Base-by-base conservation (phyloP, 495 filamentous ascomycete genomes). In the Penicillium diatomitis region DNA sequence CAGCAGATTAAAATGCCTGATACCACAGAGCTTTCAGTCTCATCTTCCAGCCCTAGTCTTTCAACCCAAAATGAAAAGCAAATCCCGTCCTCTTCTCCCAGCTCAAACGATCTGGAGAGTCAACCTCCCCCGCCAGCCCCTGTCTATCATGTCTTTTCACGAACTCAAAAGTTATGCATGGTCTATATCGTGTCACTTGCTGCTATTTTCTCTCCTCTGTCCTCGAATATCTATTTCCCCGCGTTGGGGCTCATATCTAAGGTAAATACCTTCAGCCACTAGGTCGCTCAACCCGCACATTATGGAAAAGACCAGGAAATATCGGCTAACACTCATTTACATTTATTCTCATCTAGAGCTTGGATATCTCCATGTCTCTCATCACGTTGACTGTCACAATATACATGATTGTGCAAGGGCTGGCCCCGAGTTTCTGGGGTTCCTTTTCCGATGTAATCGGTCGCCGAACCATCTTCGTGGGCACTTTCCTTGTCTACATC, bases 211-310 rank as follows among this genome's bases (percentile, higher is more conserved):
- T 88, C 84, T 0, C 85, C 85, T 2, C 73, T 88, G 44, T 86
- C 83, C 0, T 83, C 83, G 12, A 87, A 86, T 55, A 87, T 89
- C 38, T 92, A 92, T 62, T 88, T 89, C 50, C 86, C 86, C 4
- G 82, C 83, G 2, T 68, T 91, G 20, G 62, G 58, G 6, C 53
- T 49, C 3, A 61, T 71, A 10, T 66, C 68, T 20, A 51, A 46
- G 39, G 68, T 69, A 4, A 46, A 60, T 56, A 4, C 0, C 30
- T 33, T 20, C 20, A 20, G 20, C 20, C 20, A 20, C 20, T 20
- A 20, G 20, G 20, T 20, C 20, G 20, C 20, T 20, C 20, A 20
- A 20, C 20, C 20, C 20, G 20, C 20, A 20, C 20, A 20, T 20
- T 20, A 20, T 20, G 20, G 20, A 20, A 20, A 20, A 2, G 2